Conservation (phyloP, 116 monocot genomes). For the Posidonia oceanica region DNA sequence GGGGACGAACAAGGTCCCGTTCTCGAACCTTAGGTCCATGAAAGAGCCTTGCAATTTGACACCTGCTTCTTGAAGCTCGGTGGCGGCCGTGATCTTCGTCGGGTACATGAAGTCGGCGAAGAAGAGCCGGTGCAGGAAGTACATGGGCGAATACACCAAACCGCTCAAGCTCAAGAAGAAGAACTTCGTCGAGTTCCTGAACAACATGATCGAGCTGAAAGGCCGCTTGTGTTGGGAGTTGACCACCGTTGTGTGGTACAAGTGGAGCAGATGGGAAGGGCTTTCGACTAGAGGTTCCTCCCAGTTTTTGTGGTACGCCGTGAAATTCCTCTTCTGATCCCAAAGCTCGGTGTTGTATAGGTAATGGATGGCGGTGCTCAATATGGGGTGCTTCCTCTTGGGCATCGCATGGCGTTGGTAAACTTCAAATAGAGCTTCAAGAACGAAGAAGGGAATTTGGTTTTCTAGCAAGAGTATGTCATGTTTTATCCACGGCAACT, state of each 20-base stretch:
- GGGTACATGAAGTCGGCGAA: neutral
- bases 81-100: neutral
- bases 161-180: neutral
- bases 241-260: neutral
- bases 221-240: neutral
- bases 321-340: neutral
- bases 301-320: neutral
- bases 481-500: neutral
- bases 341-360: neutral
- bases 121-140: neutral
- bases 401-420: no score
- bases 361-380: neutral
- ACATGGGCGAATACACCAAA: neutral
- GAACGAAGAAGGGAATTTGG: neutral
- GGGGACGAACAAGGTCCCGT: neutral
- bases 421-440: neutral
- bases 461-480: neutral
- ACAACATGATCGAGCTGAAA: neutral
- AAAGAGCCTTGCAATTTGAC: neutral
- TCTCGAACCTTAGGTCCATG: neutral
- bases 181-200: neutral
- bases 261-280: neutral
- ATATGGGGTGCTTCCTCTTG: no score
- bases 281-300: neutral
- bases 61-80: neutral